Percentiles rank a stretch among this genome's conserved stretches.
Evolutionary conservation across 2,329 filamentous ascomycete genomes (phyloP).

Genomic region (Fusarium torulosum): DNA sequence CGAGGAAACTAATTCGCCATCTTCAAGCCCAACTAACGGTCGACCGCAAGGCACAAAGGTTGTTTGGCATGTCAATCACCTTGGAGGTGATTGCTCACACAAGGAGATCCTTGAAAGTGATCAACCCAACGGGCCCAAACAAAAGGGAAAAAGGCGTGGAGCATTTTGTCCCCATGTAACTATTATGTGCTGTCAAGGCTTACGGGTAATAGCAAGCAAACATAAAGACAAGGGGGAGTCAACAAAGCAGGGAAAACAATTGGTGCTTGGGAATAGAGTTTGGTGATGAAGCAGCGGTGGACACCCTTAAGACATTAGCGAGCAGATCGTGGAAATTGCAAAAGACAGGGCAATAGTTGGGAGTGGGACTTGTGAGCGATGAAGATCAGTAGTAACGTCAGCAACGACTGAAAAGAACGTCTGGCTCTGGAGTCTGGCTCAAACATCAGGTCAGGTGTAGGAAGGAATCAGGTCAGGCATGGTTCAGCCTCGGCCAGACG

Average conservation of each 20-base stretch:
- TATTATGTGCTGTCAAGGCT: slow-evolving; percentile 23
- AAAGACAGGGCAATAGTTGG: slow-evolving; percentile 4
- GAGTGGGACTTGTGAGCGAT: neutral
- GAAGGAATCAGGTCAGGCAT: neutral
- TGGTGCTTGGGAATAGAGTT: slow-evolving; percentile 46
- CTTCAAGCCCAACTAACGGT: neutral
- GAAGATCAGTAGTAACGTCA: slow-evolving; percentile 6
- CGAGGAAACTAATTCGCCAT: neutral
- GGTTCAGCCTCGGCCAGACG: neutral
- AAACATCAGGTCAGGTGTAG: slow-evolving; percentile 18
- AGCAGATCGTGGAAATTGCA: slow-evolving; percentile 45
- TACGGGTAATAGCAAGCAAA: slow-evolving; percentile 25
- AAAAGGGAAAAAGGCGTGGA: slow-evolving; percentile 10
- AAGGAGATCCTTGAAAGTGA: slow-evolving; percentile 22
- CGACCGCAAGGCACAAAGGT: neutral
- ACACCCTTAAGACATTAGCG: slow-evolving; percentile 24
- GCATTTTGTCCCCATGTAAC: neutral
- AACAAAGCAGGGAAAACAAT: slow-evolving; percentile 28
- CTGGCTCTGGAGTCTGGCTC: slow-evolving; percentile 30
- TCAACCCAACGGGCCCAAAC: slow-evolving; percentile 27
- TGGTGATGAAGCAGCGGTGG: slow-evolving; percentile 47
- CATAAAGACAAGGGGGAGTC: slow-evolving; percentile 3
- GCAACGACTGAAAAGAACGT: slow-evolving; percentile 20
- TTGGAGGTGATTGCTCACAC: slow-evolving; percentile 2
- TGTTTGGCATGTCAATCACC: neutral